phyloP scores from a whole-genome alignment of 805 yeast species.

The Jamesozyma gamospora region DNA sequence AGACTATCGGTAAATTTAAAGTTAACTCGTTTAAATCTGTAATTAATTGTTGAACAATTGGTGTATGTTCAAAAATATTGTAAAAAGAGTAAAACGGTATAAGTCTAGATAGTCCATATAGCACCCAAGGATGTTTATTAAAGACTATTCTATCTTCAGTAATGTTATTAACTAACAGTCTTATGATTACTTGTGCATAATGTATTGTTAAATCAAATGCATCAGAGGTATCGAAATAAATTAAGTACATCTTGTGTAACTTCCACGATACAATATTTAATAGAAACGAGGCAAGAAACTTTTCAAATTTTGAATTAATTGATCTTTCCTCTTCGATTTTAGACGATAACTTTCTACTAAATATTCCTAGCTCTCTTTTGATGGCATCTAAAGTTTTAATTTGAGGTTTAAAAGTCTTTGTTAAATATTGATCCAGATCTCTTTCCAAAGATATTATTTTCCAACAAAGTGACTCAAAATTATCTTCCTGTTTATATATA shows the following conservation, averaged over 20 bases:
- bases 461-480: constrained; percentile 24
- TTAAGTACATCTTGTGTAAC: constrained; percentile 15
- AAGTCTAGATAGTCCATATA: constrained; percentile 14
- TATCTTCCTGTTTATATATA: constrained; percentile 21
- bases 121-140: constrained; percentile 20
- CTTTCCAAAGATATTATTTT: constrained; percentile 26
- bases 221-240: constrained; percentile 15
- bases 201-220: constrained; percentile 13
- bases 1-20: constrained; percentile 8
- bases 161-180: constrained; percentile 14
- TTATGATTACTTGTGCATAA: constrained; percentile 14
- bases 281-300: constrained; percentile 15
- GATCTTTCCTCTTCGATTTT: constrained; percentile 6
- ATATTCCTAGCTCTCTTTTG: constrained; percentile 15
- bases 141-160: constrained; percentile 8
- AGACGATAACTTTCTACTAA: constrained; percentile 9
- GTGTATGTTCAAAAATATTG: constrained; percentile 12
- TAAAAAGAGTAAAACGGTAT: constrained; percentile 20
- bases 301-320: constrained; percentile 16
- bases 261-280: constrained; percentile 22
- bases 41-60: constrained; percentile 12
- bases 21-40: constrained; percentile 17
- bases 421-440: constrained; percentile 19
- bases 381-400: constrained; percentile 24
- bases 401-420: constrained; percentile 17